phyloP scores from a whole-genome alignment of 2,329 filamentous ascomycete species.

The Domatiomyces globalis region DNA sequence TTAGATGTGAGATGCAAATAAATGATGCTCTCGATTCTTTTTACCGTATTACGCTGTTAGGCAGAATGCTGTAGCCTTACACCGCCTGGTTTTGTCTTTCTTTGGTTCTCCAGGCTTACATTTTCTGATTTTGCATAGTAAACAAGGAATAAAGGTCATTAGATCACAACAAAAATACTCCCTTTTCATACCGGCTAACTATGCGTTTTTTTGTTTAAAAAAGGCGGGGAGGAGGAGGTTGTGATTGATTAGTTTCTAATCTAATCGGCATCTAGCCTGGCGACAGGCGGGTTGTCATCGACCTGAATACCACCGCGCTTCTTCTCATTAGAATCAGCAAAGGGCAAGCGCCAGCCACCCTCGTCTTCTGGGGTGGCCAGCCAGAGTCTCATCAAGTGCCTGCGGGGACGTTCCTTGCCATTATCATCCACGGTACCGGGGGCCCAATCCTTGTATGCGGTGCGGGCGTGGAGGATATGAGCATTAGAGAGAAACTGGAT shows the following conservation, averaged over 20 bases:
- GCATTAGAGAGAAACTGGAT: constrained; percentile 76
- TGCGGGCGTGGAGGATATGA: constrained; percentile 68
- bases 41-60: no score
- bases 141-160: no score
- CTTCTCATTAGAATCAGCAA: constrained; percentile 66
- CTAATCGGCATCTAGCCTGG: constrained; percentile 62
- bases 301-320: constrained; percentile 85
- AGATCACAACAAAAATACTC: no score
- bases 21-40: no score
- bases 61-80: no score
- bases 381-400: constrained; percentile 76
- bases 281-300: constrained; percentile 60
- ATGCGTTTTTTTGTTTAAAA: no score
- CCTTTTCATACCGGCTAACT: no score
- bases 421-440: constrained; percentile 25
- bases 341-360: constrained; percentile 74
- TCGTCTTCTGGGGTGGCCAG: constrained; percentile 66
- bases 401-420: constrained; percentile 30
- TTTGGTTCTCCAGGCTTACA: no score
- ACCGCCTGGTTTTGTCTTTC: no score
- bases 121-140: no score
- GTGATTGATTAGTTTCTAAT: background rate
- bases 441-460: constrained; percentile 59
- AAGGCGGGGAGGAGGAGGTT: no score
- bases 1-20: no score